Base-by-base conservation (phyloP, 2,329 filamentous ascomycete species). In the Trichophyton schoenleinii region DNA sequence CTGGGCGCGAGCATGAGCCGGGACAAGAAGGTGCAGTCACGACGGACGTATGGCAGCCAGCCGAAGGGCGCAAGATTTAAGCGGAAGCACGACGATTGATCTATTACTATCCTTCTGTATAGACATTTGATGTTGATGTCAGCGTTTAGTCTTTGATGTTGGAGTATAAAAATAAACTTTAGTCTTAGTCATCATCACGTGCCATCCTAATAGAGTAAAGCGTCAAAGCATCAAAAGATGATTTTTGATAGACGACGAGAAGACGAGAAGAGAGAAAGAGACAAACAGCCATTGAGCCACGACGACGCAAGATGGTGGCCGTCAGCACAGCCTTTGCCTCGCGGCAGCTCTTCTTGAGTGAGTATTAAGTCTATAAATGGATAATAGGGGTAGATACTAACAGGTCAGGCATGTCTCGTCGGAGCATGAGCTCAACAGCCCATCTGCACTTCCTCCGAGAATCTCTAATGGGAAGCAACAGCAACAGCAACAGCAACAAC, bases 1-100 rank as follows among this genome's bases (percentile, higher is more conserved):
- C 77, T 95, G 11, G 88, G 88, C 0, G 84, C 88, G 3, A 88
- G 89, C 70, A 82, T 94, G 84, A 81, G 83, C 69, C 79, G 85
- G 66, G 85, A 87, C 68, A 88, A 88, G 77, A 88, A 88, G 76
- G 79, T 81, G 41, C 80, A 82, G 58, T 83, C 83, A 44, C 78
- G 89, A 67, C 79, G 86, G 69, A 81, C 82, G 9, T 94, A 92
- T 70, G 89, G 89, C 57, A 90, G 87, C 69, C 89, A 95, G 76
- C 88, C 87, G 38, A 81, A 80, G 69, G 87, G 89, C 74, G 78
- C 75, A 20, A 80, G 79, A 68, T 83, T 81, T 70, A 80, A 81
- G 72, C 75, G 79, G 55, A 79, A 76, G 68, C 68, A 71, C 61
- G 68, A 72, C 25, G 70, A 62, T 46, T 63, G 31, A 44, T 44